Base-by-base conservation (phyloP, 768 basidiomycete genomes). In the Boletellus sp. region DNA sequence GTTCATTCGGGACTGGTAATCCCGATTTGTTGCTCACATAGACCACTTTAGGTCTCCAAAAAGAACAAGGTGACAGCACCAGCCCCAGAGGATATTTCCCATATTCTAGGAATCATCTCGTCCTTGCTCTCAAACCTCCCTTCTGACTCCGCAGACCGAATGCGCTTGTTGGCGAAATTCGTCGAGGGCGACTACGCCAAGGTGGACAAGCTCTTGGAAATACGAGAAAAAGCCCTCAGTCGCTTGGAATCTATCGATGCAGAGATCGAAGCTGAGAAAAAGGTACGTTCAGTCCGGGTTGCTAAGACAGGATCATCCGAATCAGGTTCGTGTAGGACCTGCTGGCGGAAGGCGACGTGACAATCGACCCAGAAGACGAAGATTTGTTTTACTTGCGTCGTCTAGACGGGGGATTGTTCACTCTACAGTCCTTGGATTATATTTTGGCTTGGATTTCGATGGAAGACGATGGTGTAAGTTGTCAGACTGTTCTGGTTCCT, bases 401-500 rank as follows among this genome's bases (percentile, higher is more conserved):
- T 47, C 70, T 98, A 32, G 93, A 96, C 50, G 83, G 84, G 2
- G 96, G 96, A 0, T 69, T 96, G 38, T 93, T 89, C 63, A 87
- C 86, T 2, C 69, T 98, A 8, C 95, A 98, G 61, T 92, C 85
- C 16, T 80, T 92, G 35, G 95, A 98, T 67, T 97, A 94, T 59
- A 88, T 97, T 52, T 70, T 97, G 34, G 93, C 89, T 6, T 99
- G 96, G 96, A 70, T 97, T 23, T 79, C 83, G 48, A 94, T 97
- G 94, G 96, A 99, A 70, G 95, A 98, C 59, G 95, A 98, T 59
- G 96, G 95, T 33, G 96, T 96, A 72, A 48, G 89, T 52, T 16
- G 17, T 22, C 31, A 42, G 7, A 28, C 6, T 16, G 9, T 36
- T 19, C 6, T 11, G 24, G 23, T 19, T 32, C 34, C 36, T 38